Evolutionary conservation across 1,139 yeast species (phyloP).

Genomic region (Blastobotrys proliferans): DNA sequence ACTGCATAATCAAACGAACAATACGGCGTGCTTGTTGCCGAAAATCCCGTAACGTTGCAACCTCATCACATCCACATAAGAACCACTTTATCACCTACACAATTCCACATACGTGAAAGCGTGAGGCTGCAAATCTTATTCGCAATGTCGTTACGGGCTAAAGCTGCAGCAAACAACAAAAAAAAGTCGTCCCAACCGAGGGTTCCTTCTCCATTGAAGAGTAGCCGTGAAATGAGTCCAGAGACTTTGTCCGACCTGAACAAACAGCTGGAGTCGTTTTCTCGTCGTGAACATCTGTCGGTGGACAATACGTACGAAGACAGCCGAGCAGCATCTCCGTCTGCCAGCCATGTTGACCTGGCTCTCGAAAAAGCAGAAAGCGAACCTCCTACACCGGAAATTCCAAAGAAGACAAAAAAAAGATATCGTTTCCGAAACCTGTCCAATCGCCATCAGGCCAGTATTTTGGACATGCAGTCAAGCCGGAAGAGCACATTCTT

Average conservation of each 20-base stretch:
- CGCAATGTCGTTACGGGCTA: too few relatives aligned
- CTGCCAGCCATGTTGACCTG: not conserved
- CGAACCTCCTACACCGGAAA: conserved; percentile 4
- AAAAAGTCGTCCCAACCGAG: too few relatives aligned
- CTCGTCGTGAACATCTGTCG: conserved; percentile 19
- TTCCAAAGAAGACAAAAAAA: not conserved
- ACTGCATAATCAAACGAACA: too few relatives aligned
- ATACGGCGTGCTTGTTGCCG: too few relatives aligned
- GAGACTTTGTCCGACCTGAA: conserved; percentile 12
- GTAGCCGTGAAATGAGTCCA: not conserved
- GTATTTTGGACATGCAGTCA: conserved; percentile 26
- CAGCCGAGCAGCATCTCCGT: conserved; percentile 18
- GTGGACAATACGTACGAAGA: conserved; percentile 23
- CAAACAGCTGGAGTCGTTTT: conserved; percentile 6
- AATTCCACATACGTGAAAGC: too few relatives aligned
- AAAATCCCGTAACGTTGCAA: too few relatives aligned
- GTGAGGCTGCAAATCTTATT: too few relatives aligned
- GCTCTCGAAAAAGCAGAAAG: not conserved
- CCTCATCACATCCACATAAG: too few relatives aligned
- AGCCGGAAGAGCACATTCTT: conserved; percentile 31
- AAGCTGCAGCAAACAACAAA: too few relatives aligned
- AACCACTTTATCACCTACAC: too few relatives aligned
- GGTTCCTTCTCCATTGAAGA: conserved; percentile 2
- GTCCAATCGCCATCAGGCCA: conserved; percentile 18
- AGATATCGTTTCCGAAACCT: conserved; percentile 20